Base-by-base conservation (phyloP, 106 monocot genomes). In the Acorus calamus region DNA sequence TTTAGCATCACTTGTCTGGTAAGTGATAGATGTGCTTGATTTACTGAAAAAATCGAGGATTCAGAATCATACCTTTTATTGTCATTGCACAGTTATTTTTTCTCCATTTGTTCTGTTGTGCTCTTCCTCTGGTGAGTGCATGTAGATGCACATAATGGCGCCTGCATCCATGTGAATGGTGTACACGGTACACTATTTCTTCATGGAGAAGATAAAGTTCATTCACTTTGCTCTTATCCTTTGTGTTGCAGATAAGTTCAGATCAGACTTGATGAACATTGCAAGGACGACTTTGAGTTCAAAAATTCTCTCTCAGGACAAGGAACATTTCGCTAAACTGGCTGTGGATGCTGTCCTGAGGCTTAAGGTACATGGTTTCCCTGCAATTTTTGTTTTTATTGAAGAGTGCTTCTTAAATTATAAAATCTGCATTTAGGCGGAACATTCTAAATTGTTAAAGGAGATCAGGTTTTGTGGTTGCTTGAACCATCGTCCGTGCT, bases 261-360 rank as follows among this genome's bases (percentile, higher is more conserved):
- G 70, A 53, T 69, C 78, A 28, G 96, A 98, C 81, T 70, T 98
- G 65, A 80, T 91, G 90, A 98, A 91, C 7, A 98, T 98, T 63
- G 96, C 96, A 8, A 91, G 74, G 87, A 98, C 96, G 53, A 98
- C 96, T 50, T 70, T 98, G 66, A 85, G 96, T 66, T 98, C 96
- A 42, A 98, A 98, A 67, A 98, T 98, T 65, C 80, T 98, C 44
- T 87, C 90, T 11, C 90, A 98, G 72, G 96, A 98, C 65, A 98
- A 91, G 66, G 96, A 98, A 11, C 88, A 98, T 64, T 98, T 98
- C 73, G 96, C 96, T 49, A 83, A 80, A 62, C 72, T 98, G 54
- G 96, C 96, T 53, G 96, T 98, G 7, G 96, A 98, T 80, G 96
- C 96, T 79, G 96, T 98, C 67, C 46, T 98, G 74, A 87, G 87